Conservation (phyloP, 768 basidiomycete genomes). For the Kwoniella newhampshirensis region DNA sequence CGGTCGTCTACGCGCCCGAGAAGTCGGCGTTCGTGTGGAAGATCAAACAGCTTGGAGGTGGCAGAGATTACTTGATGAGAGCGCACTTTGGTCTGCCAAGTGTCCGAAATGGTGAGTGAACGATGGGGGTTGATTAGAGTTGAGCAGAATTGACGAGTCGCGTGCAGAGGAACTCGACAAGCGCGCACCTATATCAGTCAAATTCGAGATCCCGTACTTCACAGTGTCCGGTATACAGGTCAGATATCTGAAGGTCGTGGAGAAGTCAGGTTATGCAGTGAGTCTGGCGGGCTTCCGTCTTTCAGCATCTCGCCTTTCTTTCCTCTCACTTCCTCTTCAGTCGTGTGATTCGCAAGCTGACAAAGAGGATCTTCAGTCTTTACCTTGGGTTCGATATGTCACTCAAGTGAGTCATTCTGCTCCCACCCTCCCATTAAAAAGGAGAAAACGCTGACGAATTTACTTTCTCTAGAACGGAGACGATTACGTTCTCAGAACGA, state of each 20-base stretch:
- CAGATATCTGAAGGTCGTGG: constrained; percentile 95
- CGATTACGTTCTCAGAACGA: constrained; percentile 54
- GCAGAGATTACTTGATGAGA: constrained; percentile 94
- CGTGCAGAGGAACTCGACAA: constrained; percentile 70
- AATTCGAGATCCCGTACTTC: constrained; percentile 98
- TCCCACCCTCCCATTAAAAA: neutral
- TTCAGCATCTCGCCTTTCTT: neutral
- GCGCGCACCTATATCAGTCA: constrained; percentile 91
- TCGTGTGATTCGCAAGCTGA: neutral
- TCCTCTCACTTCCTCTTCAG: neutral
- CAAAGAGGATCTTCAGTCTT: neutral
- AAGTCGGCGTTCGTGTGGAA: constrained; percentile 99
- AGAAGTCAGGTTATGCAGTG: constrained; percentile 82
- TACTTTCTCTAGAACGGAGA: constrained; percentile 51
- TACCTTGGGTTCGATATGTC: constrained; percentile 95
- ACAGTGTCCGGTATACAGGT: constrained; percentile 99
- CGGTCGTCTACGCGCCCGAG: constrained; percentile 94
- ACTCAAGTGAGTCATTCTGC: constrained; percentile 63
- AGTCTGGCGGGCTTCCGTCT: constrained; percentile 60
- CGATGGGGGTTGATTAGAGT: no score
- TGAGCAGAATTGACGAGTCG: no score
- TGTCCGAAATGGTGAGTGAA: constrained; percentile 77
- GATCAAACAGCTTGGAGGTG: constrained; percentile 95
- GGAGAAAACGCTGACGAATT: neutral
- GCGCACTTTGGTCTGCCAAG: constrained; percentile 96